Percentiles rank a stretch among this genome's conserved stretches.
These are phyloP conservation scores for Fusarium equiseti DNA, from an alignment of 2,329 filamentous ascomycete genomes.

Conservation along the genomic window DNA sequence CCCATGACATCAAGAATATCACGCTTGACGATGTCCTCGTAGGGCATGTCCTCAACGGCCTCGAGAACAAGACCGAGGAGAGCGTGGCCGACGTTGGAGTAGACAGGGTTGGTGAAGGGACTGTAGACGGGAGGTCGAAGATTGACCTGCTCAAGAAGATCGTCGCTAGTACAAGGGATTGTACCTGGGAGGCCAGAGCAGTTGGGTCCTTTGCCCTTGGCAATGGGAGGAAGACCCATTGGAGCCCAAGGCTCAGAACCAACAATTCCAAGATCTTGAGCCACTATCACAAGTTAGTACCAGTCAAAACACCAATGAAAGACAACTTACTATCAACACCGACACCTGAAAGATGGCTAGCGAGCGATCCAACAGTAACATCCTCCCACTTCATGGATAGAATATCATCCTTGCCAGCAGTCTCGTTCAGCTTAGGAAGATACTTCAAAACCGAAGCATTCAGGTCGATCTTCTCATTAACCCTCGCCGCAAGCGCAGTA, in stretches of 20 bases:
- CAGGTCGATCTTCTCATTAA: slow-evolving; percentile 49
- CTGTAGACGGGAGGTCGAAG: slow-evolving; percentile 54
- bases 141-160: slow-evolving; percentile 48
- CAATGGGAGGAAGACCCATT: slow-evolving; percentile 51
- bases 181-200: slow-evolving; percentile 54
- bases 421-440: slow-evolving; percentile 54
- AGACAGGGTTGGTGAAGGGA: slow-evolving; percentile 60
- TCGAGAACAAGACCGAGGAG: slow-evolving; percentile 61
- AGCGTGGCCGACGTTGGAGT: slow-evolving; percentile 62
- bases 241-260: slow-evolving; percentile 45
- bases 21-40: slow-evolving; percentile 55
- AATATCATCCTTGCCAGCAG: slow-evolving; percentile 46
- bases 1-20: slow-evolving; percentile 57
- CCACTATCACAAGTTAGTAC: slow-evolving; percentile 44
- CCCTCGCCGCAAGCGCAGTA: slow-evolving; percentile 50
- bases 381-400: slow-evolving; percentile 59
- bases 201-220: slow-evolving; percentile 45
- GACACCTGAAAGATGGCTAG: slow-evolving; percentile 60
- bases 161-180: slow-evolving; percentile 47
- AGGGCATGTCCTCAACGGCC: slow-evolving; percentile 55
- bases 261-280: slow-evolving; percentile 50
- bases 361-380: slow-evolving; percentile 60
- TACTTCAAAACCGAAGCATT: slow-evolving; percentile 61
- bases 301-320: accelerated
- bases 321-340: slow-evolving; percentile 51